Percentiles rank a stretch among this genome's conserved stretches.
These are phyloP conservation scores for Barnettozyma botsteinii DNA, from an alignment of 805 yeast species.

Conservation along the genomic window DNA sequence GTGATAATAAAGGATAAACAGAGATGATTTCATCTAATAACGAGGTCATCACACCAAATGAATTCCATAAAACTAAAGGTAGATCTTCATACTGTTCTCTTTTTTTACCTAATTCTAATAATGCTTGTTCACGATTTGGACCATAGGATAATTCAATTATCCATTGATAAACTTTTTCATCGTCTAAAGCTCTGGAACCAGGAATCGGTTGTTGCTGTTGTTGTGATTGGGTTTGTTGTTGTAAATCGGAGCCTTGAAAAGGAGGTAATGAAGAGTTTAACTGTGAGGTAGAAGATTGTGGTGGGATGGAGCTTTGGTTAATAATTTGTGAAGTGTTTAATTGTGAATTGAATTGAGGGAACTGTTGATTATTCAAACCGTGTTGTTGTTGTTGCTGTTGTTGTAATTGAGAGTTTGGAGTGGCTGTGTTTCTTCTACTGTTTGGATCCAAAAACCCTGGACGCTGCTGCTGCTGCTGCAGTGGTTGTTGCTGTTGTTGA, in stretches of 20 bases:
- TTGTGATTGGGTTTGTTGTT: constrained; percentile 13
- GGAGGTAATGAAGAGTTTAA: constrained; percentile 11
- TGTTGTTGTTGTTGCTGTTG: constrained; percentile 6
- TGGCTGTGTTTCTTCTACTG: constrained; percentile 7
- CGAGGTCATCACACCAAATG: constrained; percentile 94
- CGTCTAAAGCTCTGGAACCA: constrained; percentile 47
- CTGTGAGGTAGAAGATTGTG: constrained; percentile 5
- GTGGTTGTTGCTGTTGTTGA: not conserved
- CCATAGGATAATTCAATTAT: constrained; percentile 86
- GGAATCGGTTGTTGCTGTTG: constrained; percentile 11
- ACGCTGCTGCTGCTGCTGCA: constrained; percentile 16
- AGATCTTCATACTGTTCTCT: constrained; percentile 92
- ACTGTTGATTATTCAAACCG: constrained; percentile 12
- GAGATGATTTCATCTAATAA: constrained; percentile 82
- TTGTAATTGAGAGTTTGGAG: constrained; percentile 5
- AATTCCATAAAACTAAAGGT: constrained; percentile 90
- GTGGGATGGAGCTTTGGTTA: constrained; percentile 5
- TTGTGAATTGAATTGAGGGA: constrained; percentile 14
- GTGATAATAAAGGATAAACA: constrained; percentile 84
- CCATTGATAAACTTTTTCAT: constrained; percentile 85
- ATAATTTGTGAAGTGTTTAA: too few relatives aligned
- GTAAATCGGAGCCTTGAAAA: not conserved
- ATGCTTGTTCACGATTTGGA: constrained; percentile 86
- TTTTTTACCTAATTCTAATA: constrained; percentile 86
- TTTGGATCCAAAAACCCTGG: constrained; percentile 14